Percentiles rank a stretch among this genome's conserved stretches.
These are phyloP conservation scores for Limonium bicolor DNA, from an alignment of 148 eudicot genomes.

Conservation along the genomic window DNA sequence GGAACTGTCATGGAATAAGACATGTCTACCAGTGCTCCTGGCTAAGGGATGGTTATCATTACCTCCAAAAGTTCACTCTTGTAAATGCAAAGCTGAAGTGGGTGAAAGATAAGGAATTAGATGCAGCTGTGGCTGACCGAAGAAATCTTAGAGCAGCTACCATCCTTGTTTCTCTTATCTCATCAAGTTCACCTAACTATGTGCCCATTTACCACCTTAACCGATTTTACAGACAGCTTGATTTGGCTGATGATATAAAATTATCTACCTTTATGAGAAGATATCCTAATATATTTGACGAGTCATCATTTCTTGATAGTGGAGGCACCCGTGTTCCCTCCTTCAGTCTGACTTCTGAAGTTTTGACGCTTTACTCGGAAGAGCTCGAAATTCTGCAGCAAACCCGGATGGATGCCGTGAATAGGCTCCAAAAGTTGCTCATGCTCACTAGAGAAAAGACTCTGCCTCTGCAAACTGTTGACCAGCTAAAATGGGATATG, in stretches of 20 bases:
- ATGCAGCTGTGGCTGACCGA: slow-evolving; percentile 44
- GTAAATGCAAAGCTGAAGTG: slow-evolving; percentile 82
- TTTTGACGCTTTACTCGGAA: slow-evolving; percentile 24
- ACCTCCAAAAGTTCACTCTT: slow-evolving; percentile 37
- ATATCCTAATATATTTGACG: slow-evolving; percentile 68
- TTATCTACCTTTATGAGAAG: slow-evolving; percentile 54
- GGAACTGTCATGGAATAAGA: no score
- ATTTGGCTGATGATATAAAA: slow-evolving; percentile 47
- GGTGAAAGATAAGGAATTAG: slow-evolving; percentile 67
- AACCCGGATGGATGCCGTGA: slow-evolving; percentile 30
- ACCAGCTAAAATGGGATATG: slow-evolving; percentile 88
- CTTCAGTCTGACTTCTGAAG: slow-evolving; percentile 46
- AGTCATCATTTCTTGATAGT: slow-evolving; percentile 42
- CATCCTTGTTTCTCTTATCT: slow-evolving; percentile 40
- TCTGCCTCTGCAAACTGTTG: slow-evolving; percentile 69
- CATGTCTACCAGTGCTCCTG: no score
- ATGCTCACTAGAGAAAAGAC: slow-evolving; percentile 45
- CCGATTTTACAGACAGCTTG: slow-evolving; percentile 41
- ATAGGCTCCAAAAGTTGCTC: slow-evolving; percentile 58
- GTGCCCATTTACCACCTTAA: slow-evolving; percentile 56
- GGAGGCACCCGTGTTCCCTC: slow-evolving; percentile 76
- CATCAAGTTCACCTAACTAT: slow-evolving; percentile 21
- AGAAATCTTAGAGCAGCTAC: slow-evolving; percentile 53
- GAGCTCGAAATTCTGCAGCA: slow-evolving; percentile 20
- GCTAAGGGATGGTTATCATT: slow-evolving; percentile 14